These are phyloP conservation scores for Yamadazyma mexicana DNA, from an alignment of 1,139 yeast genomes.

Conservation along the genomic window DNA sequence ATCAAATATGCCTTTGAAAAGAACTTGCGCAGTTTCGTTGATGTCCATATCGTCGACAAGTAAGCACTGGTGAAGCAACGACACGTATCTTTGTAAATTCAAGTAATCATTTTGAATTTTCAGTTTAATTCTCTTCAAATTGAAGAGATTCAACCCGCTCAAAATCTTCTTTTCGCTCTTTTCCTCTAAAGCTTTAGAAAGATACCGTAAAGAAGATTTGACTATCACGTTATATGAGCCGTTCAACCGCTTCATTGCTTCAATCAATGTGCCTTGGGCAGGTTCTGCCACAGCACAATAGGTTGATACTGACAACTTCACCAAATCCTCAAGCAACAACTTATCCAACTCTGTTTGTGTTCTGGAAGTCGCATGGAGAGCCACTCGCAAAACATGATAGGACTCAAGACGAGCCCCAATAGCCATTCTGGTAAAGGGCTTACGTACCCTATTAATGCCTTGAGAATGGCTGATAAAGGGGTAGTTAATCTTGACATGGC, in stretches of 20 bases:
- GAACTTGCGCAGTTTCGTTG: constrained; percentile 48
- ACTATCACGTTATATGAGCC: constrained; percentile 64
- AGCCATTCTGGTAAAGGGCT: constrained; percentile 78
- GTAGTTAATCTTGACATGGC: constrained; percentile 42
- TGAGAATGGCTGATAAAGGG: constrained; percentile 38
- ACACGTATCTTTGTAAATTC: constrained; percentile 47
- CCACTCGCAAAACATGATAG: constrained; percentile 74
- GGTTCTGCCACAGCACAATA: constrained; percentile 69
- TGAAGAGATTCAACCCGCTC: constrained; percentile 63
- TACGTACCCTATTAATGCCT: constrained; percentile 48
- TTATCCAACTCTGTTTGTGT: constrained; percentile 69
- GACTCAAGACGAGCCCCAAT: constrained; percentile 75
- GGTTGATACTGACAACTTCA: constrained; percentile 64
- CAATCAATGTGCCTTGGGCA: constrained; percentile 70
- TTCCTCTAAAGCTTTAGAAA: constrained; percentile 52
- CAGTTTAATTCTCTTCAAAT: constrained; percentile 51
- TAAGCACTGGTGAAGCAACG: constrained; percentile 56
- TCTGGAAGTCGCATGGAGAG: constrained; percentile 75
- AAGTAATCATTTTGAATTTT: constrained; percentile 60
- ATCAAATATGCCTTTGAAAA: constrained; percentile 48
- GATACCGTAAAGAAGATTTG: constrained; percentile 47
- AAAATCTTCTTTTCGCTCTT: constrained; percentile 60
- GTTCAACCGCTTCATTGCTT: constrained; percentile 70
- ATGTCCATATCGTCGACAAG: constrained; percentile 59
- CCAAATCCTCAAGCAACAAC: constrained; percentile 65